phyloP scores from a whole-genome alignment of 1,284 basidiomycete species.

The Earliella scabrosa region DNA sequence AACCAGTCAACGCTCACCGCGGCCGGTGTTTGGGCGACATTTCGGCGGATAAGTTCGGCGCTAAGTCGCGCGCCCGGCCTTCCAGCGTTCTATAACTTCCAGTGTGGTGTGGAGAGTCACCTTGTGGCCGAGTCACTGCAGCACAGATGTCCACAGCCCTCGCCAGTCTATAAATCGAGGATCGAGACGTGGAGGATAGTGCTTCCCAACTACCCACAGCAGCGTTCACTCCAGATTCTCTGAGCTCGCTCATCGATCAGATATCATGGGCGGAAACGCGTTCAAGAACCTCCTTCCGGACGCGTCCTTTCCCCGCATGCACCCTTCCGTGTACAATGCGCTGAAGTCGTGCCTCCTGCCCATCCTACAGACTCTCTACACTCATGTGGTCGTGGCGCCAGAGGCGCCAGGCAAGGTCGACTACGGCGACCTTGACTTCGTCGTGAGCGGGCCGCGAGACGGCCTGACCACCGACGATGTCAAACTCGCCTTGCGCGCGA shows the following conservation, averaged over 20 bases:
- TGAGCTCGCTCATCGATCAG: too few relatives aligned
- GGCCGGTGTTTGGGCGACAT: too few relatives aligned
- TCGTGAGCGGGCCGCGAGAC: conserved; percentile 49
- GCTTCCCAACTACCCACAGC: too few relatives aligned
- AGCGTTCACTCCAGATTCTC: too few relatives aligned
- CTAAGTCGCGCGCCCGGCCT: too few relatives aligned
- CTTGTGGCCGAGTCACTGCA: conserved; percentile 4
- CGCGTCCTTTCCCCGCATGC: conserved; percentile 61
- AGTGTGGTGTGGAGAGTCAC: not conserved
- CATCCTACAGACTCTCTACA: conserved; percentile 49
- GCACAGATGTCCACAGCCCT: not conserved
- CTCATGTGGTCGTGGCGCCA: conserved; percentile 52
- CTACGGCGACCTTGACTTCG: conserved; percentile 69
- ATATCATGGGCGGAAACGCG: conserved; percentile 68
- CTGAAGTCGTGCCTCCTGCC: conserved; percentile 50
- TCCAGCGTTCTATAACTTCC: too few relatives aligned
- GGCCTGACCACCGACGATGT: conserved; percentile 46
- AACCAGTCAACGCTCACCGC: too few relatives aligned
- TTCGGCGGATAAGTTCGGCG: too few relatives aligned
- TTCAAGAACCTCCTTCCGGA: conserved; percentile 51
- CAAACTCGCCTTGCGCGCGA: conserved; percentile 50
- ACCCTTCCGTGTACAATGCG: conserved; percentile 50
- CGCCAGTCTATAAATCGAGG: not conserved
- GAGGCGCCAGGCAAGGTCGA: conserved; percentile 68
- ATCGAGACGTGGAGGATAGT: too few relatives aligned